Conservation (phyloP, 352 stramenopile genomes). For the Phytophthora sojae region DNA sequence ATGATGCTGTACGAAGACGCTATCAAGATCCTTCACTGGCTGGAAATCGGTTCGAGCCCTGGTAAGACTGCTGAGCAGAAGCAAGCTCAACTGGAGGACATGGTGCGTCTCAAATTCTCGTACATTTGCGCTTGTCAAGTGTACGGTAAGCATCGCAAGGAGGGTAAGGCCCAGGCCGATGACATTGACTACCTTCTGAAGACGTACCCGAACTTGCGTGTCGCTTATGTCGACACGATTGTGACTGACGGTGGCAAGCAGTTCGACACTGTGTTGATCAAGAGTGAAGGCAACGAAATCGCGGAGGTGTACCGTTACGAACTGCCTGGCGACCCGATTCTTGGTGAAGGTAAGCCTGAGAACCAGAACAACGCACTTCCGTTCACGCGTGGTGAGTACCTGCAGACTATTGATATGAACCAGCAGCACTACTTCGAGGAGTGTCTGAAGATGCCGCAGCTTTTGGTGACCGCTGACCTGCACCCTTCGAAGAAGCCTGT, state of each 20-base stretch:
- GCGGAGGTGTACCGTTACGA: slow-evolving; percentile 81
- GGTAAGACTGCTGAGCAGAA: slow-evolving; percentile 76
- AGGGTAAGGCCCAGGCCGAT: slow-evolving; percentile 69
- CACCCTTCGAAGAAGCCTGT: slow-evolving; percentile 78
- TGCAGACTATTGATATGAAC: slow-evolving; percentile 94
- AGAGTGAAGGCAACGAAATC: slow-evolving; percentile 73
- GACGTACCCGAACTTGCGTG: slow-evolving; percentile 81
- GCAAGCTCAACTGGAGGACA: slow-evolving; percentile 77
- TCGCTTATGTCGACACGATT: slow-evolving; percentile 84
- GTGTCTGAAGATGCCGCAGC: slow-evolving; percentile 85
- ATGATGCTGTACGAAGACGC: slow-evolving; percentile 89
- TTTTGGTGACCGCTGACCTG: slow-evolving; percentile 69
- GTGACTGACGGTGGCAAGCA: slow-evolving; percentile 38
- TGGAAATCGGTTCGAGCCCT: slow-evolving; percentile 78
- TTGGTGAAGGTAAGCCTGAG: slow-evolving; percentile 89
- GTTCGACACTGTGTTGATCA: slow-evolving; percentile 80
- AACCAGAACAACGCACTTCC: slow-evolving; percentile 91
- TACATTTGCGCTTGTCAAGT: slow-evolving; percentile 89
- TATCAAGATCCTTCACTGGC: slow-evolving; percentile 86
- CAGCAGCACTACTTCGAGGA: slow-evolving; percentile 92
- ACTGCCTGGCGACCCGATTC: slow-evolving; percentile 79
- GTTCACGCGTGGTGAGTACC: slow-evolving; percentile 86
- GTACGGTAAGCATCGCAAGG: slow-evolving; percentile 80
- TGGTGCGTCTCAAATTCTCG: slow-evolving; percentile 85
- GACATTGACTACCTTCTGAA: slow-evolving; percentile 83